Evolutionary conservation across 768 basidiomycete species (phyloP), one percentile per base, ranked within the genome.

Genomic region (Postia placenta): DNA sequence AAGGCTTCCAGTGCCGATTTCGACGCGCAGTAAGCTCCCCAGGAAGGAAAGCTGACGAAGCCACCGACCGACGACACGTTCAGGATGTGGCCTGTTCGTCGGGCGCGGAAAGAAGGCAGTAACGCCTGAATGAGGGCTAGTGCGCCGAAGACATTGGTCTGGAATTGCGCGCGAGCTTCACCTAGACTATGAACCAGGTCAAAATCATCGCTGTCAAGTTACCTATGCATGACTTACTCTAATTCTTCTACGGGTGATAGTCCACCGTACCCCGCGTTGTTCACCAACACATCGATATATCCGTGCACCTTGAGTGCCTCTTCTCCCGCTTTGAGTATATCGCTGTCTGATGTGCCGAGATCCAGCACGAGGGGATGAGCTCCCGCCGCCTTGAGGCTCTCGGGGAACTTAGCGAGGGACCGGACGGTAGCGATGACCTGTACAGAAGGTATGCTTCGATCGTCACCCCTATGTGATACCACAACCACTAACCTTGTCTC

Each of bases 381-480:
- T 12, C 60, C 49, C 19, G 60, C 62, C 24, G 60, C 60, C 6
- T 62, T 53, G 4, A 58, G 53, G 26, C 38, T 48, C 12, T 64
- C 54, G 17, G 72, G 58, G 14, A 78, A 68, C 45, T 70, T 74
- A 24, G 69, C 63, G 1, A 69, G 45, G 17, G 69, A 70, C 44
- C 72, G 67, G 15, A 74, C 76, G 2, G 79, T 80, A 1, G 83
- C 81, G 45, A 84, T 76, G 38, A 83, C 81, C 55, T 56, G 33
- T 14, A 26, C 19, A 23, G 5, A 9, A 5, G 11, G 24, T 33
- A 7, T 7, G 30, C 30, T 5, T 14, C 15, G 5, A 17, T 7
- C 19, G 12, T 7, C 14, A 47, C 42, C 15, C 30, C 23, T 15
- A 15, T n/a, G n/a, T 15, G 19, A 24, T 41, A 24, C 22, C 45